Conservation (phyloP, 2,329 filamentous ascomycete species). For the Calonectria hawksworthii region DNA sequence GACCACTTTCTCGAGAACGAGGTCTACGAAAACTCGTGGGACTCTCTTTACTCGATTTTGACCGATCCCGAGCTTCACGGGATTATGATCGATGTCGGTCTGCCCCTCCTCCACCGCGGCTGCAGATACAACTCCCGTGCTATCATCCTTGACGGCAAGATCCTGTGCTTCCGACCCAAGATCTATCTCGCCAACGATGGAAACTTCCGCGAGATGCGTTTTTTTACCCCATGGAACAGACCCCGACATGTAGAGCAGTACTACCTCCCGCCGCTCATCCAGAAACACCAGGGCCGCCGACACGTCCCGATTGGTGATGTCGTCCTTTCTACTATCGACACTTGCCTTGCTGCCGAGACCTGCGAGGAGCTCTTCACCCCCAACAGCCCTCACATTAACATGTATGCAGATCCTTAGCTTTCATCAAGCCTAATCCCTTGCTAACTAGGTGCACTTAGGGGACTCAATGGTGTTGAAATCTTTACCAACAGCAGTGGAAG, state of each 20-base stretch:
- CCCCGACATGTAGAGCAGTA: conserved; percentile 53
- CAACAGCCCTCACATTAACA: conserved; percentile 31
- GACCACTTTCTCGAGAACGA: neutral
- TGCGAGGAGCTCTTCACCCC: conserved; percentile 54
- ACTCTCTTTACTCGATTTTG: neutral
- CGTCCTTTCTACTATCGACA: conserved; percentile 55
- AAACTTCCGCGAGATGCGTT: conserved; percentile 55
- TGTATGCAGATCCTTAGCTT: neutral
- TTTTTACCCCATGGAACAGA: conserved; percentile 58
- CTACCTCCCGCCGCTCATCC: conserved; percentile 67
- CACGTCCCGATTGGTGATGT: conserved; percentile 58
- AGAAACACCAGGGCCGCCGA: conserved; percentile 59
- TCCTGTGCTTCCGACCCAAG: conserved; percentile 64
- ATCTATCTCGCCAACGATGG: conserved; percentile 79
- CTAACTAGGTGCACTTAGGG: conserved; percentile 20
- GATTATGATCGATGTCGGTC: neutral
- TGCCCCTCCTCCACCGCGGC: neutral
- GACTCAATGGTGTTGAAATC: conserved; percentile 75
- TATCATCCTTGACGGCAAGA: neutral
- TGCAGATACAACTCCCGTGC: neutral
- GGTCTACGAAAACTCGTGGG: neutral
- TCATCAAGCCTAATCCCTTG: neutral
- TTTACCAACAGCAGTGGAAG: conserved; percentile 71
- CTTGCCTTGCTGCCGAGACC: conserved; percentile 55
- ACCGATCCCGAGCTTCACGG: neutral